Evolutionary conservation across 352 stramenopile genomes (phyloP), one percentile per base, ranked within the genome.

Genomic region (Phytophthora cryptogea): DNA sequence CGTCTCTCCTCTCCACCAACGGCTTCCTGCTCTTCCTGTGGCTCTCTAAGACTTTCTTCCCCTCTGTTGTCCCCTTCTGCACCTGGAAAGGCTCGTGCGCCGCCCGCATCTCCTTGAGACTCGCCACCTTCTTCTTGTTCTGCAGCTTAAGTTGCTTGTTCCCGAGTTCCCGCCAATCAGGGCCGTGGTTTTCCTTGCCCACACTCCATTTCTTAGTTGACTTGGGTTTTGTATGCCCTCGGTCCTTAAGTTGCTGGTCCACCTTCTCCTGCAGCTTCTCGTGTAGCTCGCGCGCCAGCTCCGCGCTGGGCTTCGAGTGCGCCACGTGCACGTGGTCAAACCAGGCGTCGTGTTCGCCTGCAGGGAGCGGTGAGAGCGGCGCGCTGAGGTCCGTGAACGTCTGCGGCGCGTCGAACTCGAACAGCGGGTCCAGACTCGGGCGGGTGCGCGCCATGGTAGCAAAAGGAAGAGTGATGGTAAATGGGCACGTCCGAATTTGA

Each of bases 321-420:
- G 73, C 26, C 11, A 43, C 5, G 46, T 92, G 83, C 23, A 80
- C 41, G 32, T 66, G 49, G 43, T 90, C 76, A 54, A 92, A 92
- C 83, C 83, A 92, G 49, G 65, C 33, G 46, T 90, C 79, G 51
- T 84, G 78, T n/a, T 54, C 51, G 26, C 47, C 57, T 13, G 45
- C 14, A 14, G 53, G 23, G 20, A 40, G 36, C 31, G 55, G 57
- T 8, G 46, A 32, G 2, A 68, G 52, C n/a, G 69, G 62, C 0
- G 57, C 74, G 20, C 63, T 74, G 17, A 90, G 70, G 66, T 92
- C 79, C 17, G 67, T 41, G 46, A 81, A 90, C 32, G 62, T 54
- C 50, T 82, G 75, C 41, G 83, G 75, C 33, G 76, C 80, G 55
- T 90, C 83, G 48, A 92, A 92, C 70, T 89, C 83, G 65, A 90